A percentile compares a stretch with the other conserved stretches of the same genome.
phyloP scores from a whole-genome alignment of 495 filamentous ascomycete genomes.

The Extremus antarcticus region DNA sequence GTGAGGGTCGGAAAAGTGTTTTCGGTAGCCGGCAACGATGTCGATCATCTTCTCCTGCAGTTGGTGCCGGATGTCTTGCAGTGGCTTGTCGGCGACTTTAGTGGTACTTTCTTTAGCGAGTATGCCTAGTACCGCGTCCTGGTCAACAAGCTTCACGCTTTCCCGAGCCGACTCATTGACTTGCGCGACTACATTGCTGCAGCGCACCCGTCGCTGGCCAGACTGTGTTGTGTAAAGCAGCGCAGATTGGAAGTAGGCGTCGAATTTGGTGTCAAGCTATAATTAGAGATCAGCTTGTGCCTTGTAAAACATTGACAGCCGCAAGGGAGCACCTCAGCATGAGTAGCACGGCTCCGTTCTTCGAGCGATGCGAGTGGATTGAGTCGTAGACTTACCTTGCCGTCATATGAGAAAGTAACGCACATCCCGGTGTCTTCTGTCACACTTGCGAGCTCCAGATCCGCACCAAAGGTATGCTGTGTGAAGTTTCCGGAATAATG shows the following conservation, averaged over 20 bases:
- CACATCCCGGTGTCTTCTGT: slow-evolving; percentile 90
- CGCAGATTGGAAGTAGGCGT: slow-evolving; percentile 95
- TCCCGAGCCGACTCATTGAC: slow-evolving; percentile 77
- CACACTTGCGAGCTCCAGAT: slow-evolving; percentile 87
- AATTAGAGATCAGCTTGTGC: neutral
- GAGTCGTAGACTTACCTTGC: slow-evolving; percentile 43
- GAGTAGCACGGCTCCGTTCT: slow-evolving; percentile 10
- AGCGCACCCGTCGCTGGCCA: slow-evolving; percentile 83
- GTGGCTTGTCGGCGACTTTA: slow-evolving; percentile 62
- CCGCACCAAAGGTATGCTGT: slow-evolving; percentile 87
- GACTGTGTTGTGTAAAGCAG: slow-evolving; percentile 86
- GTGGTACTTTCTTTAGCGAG: slow-evolving; percentile 90
- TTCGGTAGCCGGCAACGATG: slow-evolving; percentile 85
- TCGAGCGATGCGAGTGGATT: slow-evolving; percentile 9
- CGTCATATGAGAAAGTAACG: slow-evolving; percentile 91
- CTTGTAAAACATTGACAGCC: too few relatives aligned
- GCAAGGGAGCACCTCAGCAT: slow-evolving; percentile 13
- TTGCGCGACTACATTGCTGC: slow-evolving; percentile 83
- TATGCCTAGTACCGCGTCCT: slow-evolving; percentile 78
- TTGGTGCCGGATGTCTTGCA: slow-evolving; percentile 78
- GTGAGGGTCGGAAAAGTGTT: slow-evolving; percentile 74
- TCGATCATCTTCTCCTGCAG: slow-evolving; percentile 91
- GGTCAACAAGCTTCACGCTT: slow-evolving; percentile 82
- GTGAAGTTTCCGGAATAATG: slow-evolving; percentile 92
- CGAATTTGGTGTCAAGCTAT: slow-evolving; percentile 78